These are phyloP conservation scores for Withania somnifera DNA, from an alignment of 305 asterid species.

Conservation along the genomic window DNA sequence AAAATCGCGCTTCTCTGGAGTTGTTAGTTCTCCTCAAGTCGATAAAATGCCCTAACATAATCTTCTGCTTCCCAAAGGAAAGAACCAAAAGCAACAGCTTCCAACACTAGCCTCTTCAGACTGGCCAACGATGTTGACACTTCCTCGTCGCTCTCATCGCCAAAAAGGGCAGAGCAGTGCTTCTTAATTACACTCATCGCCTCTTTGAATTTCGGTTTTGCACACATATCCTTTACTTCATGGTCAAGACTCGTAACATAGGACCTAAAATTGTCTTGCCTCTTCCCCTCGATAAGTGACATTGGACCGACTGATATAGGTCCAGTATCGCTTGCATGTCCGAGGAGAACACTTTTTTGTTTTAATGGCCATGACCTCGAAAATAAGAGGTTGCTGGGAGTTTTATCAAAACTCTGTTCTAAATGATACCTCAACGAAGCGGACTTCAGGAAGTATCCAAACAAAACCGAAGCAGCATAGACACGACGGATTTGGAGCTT, in stretches of 20 bases:
- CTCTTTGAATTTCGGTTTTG: constrained; percentile 55
- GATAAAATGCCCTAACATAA: constrained; percentile 30
- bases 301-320: constrained; percentile 15
- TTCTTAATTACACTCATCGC: constrained; percentile 48
- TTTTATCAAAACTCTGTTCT: constrained; percentile 35
- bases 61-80: constrained; percentile 68
- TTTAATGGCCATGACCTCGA: background rate
- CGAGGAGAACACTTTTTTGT: constrained; percentile 16
- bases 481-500: constrained; percentile 35
- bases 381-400: background rate
- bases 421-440: constrained; percentile 56
- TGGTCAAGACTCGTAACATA: constrained; percentile 49
- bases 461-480: constrained; percentile 53
- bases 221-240: constrained; percentile 40
- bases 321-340: constrained; percentile 13
- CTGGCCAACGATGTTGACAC: constrained; percentile 60
- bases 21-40: constrained; percentile 44
- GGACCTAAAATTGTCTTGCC: constrained; percentile 19
- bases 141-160: constrained; percentile 33
- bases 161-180: constrained; percentile 60
- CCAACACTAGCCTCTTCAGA: constrained; percentile 65
- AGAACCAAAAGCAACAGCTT: constrained; percentile 74
- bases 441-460: constrained; percentile 69
- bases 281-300: constrained; percentile 12
- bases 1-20: too few species aligned